A percentile compares a stretch with the other conserved stretches of the same genome.
Evolutionary conservation across 495 filamentous ascomycete species (phyloP).

Genomic region (Collariella sp.): DNA sequence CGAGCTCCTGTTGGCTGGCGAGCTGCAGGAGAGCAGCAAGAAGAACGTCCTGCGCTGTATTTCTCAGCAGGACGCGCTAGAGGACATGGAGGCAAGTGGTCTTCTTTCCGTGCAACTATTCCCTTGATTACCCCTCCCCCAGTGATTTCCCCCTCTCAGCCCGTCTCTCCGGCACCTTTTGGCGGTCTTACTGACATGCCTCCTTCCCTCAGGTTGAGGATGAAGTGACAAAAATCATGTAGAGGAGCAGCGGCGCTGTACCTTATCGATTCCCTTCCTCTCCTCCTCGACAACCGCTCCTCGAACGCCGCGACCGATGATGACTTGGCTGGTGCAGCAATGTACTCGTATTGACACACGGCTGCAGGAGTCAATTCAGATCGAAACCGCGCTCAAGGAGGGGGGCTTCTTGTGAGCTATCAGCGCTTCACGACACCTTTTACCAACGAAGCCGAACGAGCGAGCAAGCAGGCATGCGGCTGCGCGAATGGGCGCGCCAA

Average conservation of each 20-base stretch:
- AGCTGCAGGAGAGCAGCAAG: slow-evolving; percentile 98
- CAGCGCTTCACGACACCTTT: slow-evolving; percentile 5
- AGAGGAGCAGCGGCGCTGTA: slow-evolving; percentile 35
- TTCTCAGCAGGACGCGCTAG: slow-evolving; percentile 84
- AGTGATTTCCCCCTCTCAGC: background rate
- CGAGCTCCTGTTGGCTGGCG: slow-evolving; percentile 90
- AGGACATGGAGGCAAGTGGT: slow-evolving; percentile 91
- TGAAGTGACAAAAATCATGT: slow-evolving; percentile 94
- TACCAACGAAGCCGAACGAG: background rate
- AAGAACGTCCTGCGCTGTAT: slow-evolving; percentile 96
- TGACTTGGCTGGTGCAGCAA: slow-evolving; percentile 4
- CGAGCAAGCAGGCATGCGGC: background rate
- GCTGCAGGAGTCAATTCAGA: slow-evolving; percentile 29
- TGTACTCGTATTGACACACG: slow-evolving; percentile 18
- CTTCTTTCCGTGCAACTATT: background rate
- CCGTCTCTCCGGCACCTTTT: slow-evolving; percentile 1
- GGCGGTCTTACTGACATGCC: slow-evolving; percentile 48
- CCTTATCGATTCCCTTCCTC: slow-evolving; percentile 10
- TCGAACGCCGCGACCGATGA: slow-evolving; percentile 2
- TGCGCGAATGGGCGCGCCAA: background rate
- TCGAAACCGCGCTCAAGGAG: slow-evolving; percentile 32
- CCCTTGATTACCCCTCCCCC: slow-evolving; percentile 7
- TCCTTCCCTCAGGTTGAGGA: slow-evolving; percentile 73
- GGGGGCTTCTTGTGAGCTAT: slow-evolving; percentile 32
- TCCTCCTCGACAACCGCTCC: background rate